Conservation (phyloP, 2,329 filamentous ascomycete species). For the Huntiella moniliformis region DNA sequence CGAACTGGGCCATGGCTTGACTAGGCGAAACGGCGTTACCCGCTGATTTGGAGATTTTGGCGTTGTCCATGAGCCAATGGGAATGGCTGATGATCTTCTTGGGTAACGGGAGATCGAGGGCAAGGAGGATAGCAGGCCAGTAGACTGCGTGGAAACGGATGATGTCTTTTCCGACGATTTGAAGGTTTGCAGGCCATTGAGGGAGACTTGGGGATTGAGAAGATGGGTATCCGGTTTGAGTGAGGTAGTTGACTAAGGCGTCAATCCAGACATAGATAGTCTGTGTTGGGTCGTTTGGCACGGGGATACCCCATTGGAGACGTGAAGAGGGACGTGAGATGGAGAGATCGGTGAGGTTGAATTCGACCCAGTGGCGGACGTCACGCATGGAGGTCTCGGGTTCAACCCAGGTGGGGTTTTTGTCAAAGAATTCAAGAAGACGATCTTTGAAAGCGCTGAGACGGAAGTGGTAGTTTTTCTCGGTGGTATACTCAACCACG, state of each 20-base stretch:
- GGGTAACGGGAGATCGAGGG: constrained; percentile 60
- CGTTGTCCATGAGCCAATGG: constrained; percentile 82
- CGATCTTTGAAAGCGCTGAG: constrained; percentile 65
- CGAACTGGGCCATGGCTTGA: constrained; percentile 75
- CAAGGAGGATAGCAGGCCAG: constrained; percentile 92
- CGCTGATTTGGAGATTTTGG: constrained; percentile 92
- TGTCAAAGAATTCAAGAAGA: constrained; percentile 59
- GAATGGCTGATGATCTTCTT: constrained; percentile 71
- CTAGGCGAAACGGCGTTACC: constrained; percentile 94
- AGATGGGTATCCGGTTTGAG: constrained; percentile 42
- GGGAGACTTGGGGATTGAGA: constrained; percentile 32
- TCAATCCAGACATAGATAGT: constrained; percentile 98
- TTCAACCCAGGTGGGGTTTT: constrained; percentile 60
- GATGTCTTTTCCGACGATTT: constrained; percentile 93
- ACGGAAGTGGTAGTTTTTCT: constrained; percentile 88
- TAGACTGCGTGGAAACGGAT: constrained; percentile 92
- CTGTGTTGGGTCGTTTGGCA: constrained; percentile 66
- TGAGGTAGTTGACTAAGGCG: constrained; percentile 84
- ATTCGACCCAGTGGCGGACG: constrained; percentile 56
- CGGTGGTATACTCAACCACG: constrained; percentile 85
- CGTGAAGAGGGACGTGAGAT: constrained; percentile 66
- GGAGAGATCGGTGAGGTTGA: constrained; percentile 70
- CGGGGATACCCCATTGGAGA: constrained; percentile 71
- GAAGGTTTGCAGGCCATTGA: constrained; percentile 80
- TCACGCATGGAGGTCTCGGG: constrained; percentile 58